phyloP scores from a whole-genome alignment of 1,284 basidiomycete species.

The Coniophora puteana region DNA sequence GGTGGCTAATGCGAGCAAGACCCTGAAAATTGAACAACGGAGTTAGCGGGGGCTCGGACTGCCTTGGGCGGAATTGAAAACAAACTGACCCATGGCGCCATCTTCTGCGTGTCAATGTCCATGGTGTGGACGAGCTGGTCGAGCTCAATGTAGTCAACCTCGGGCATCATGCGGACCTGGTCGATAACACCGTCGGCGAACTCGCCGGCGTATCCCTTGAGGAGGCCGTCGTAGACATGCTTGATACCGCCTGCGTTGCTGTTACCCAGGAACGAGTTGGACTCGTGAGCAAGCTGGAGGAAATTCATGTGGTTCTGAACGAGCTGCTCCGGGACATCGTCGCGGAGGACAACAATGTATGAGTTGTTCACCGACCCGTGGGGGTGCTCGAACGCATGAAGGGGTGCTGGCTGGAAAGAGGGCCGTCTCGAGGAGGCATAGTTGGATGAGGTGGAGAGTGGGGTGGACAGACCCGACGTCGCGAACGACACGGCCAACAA shows the following conservation, averaged over 20 bases:
- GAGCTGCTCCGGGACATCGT: slow-evolving; percentile 51
- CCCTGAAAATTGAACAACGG: slow-evolving; percentile 49
- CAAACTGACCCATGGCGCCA: slow-evolving; percentile 85
- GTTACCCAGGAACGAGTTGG: slow-evolving; percentile 43
- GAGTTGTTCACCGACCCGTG: slow-evolving; percentile 80
- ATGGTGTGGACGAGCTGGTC: slow-evolving; percentile 86
- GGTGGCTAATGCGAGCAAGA: slow-evolving; percentile 94
- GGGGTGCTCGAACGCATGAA: slow-evolving; percentile 51
- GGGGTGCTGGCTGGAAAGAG: slow-evolving; percentile 53
- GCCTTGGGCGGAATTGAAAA: background rate
- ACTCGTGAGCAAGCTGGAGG: slow-evolving; percentile 53
- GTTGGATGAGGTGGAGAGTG: slow-evolving; percentile 62
- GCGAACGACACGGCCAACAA: slow-evolving; percentile 42
- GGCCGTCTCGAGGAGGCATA: slow-evolving; percentile 37
- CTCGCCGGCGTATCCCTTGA: slow-evolving; percentile 84
- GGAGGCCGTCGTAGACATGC: slow-evolving; percentile 69
- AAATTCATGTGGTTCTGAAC: slow-evolving; percentile 76
- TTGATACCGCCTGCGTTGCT: slow-evolving; percentile 50
- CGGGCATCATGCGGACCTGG: slow-evolving; percentile 81
- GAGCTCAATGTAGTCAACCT: slow-evolving; percentile 90
- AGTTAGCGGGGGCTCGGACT: slow-evolving; percentile 11
- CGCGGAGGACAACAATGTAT: slow-evolving; percentile 89
- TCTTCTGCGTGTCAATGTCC: slow-evolving; percentile 58
- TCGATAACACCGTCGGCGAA: slow-evolving; percentile 78
- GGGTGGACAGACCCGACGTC: slow-evolving; percentile 41